These are phyloP conservation scores for Trametes maxima DNA, from an alignment of 768 basidiomycete species.

Conservation along the genomic window DNA sequence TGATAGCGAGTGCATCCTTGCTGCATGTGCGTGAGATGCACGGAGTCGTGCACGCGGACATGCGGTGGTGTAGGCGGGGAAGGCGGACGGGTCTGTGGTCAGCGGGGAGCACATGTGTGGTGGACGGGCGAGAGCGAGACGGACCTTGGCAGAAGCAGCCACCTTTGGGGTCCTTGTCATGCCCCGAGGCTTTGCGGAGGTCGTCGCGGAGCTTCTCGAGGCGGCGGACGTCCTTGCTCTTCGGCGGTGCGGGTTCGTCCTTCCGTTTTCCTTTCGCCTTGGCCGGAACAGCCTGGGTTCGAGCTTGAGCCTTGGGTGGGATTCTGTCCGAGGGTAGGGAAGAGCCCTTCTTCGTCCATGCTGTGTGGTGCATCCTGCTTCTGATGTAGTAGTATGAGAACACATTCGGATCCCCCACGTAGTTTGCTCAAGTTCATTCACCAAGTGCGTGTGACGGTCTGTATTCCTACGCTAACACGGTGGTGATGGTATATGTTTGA, in stretches of 20 bases:
- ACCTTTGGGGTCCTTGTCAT: constrained; percentile 54
- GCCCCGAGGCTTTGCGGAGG: constrained; percentile 38
- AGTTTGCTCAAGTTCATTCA: background rate
- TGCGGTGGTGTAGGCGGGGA: background rate
- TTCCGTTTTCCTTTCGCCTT: constrained; percentile 43
- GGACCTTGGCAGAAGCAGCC: constrained; percentile 74
- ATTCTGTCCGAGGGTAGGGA: constrained; percentile 61
- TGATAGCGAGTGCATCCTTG: constrained; percentile 61
- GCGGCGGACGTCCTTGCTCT: constrained; percentile 50
- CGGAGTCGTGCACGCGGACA: background rate
- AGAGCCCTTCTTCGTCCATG: constrained; percentile 48
- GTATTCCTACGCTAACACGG: background rate
- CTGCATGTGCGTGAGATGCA: constrained; percentile 35
- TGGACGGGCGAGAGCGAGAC: background rate
- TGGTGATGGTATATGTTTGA: background rate
- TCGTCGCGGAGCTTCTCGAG: constrained; percentile 52
- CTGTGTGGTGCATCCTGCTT: constrained; percentile 42
- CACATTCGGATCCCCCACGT: background rate
- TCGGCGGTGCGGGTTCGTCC: constrained; percentile 33
- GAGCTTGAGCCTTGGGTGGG: constrained; percentile 33
- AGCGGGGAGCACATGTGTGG: background rate
- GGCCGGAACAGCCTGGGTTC: constrained; percentile 19
- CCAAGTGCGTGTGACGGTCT: background rate
- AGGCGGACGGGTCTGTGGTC: background rate
- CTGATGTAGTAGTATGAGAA: background rate